Evolutionary conservation across 2,329 filamentous ascomycete species (phyloP).

Genomic region (Cryphonectria naterciae): DNA sequence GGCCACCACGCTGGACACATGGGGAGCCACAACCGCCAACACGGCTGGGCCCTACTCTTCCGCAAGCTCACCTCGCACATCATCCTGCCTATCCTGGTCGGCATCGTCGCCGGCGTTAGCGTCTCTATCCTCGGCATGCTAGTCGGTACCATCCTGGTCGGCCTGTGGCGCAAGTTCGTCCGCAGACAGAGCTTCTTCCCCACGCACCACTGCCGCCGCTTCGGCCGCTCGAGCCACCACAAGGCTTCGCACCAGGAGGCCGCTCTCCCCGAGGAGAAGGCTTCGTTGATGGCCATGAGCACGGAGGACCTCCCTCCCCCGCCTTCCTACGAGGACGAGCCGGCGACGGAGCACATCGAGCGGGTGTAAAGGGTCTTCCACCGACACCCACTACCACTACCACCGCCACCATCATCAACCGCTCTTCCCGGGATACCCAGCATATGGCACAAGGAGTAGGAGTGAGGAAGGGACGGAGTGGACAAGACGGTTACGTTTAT

Average conservation of each 20-base stretch:
- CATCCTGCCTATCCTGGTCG: constrained; percentile 69
- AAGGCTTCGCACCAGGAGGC: constrained; percentile 45
- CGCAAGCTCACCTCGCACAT: constrained; percentile 64
- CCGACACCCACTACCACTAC: neutral
- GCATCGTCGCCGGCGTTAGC: constrained; percentile 67
- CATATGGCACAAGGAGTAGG: neutral
- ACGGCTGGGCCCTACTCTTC: constrained; percentile 52
- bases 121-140: constrained; percentile 67
- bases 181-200: constrained; percentile 45
- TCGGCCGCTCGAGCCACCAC: constrained; percentile 33
- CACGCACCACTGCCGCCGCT: constrained; percentile 38
- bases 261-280: constrained; percentile 53
- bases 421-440: neutral
- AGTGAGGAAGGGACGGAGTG: neutral
- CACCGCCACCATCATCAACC: neutral
- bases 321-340: constrained; percentile 35
- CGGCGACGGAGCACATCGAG: constrained; percentile 14
- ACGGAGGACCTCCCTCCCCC: constrained; percentile 35
- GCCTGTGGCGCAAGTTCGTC: constrained; percentile 59
- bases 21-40: constrained; percentile 22
- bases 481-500: neutral
- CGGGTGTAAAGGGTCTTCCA: constrained; percentile 1
- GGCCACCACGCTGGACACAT: constrained; percentile 28
- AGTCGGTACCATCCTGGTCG: constrained; percentile 64
- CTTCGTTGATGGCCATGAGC: constrained; percentile 50